Evolutionary conservation across 2,329 filamentous ascomycete species (phyloP).

Genomic region (Neopestalotiopsis clavispora): DNA sequence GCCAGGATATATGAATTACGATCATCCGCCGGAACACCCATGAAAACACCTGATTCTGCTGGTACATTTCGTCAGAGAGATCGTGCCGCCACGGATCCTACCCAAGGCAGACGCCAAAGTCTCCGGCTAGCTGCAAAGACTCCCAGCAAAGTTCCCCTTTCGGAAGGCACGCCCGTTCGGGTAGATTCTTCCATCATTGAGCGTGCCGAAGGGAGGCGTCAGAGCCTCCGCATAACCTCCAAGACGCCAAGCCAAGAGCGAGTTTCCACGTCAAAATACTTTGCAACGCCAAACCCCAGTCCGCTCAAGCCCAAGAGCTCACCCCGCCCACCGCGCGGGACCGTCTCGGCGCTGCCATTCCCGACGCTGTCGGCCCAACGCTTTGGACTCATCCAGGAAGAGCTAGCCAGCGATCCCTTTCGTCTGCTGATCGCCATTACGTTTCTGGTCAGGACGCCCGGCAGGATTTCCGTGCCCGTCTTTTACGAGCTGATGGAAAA

Average conservation of each 20-base stretch:
- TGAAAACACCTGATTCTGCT: neutral
- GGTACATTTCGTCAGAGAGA: neutral
- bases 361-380: conserved; percentile 64
- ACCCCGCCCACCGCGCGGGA: conserved; percentile 44
- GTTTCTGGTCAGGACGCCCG: conserved; percentile 83
- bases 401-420: conserved; percentile 76
- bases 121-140: neutral
- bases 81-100: neutral
- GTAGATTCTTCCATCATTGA: neutral
- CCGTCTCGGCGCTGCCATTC: conserved; percentile 64
- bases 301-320: conserved; percentile 28
- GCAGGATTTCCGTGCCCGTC: conserved; percentile 74
- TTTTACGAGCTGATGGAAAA: conserved; percentile 70
- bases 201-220: conserved; percentile 2
- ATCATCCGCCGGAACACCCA: neutral
- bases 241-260: conserved; percentile 28
- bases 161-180: neutral
- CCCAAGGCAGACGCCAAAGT: neutral
- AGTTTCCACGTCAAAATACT: conserved; percentile 40
- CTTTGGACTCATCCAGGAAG: conserved; percentile 87
- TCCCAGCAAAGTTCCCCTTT: neutral
- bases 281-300: conserved; percentile 24
- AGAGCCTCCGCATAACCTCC: conserved; percentile 16
- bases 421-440: conserved; percentile 81
- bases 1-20: neutral